These are phyloP conservation scores for Cercophora samala DNA, from an alignment of 495 filamentous ascomycete genomes.

Conservation along the genomic window DNA sequence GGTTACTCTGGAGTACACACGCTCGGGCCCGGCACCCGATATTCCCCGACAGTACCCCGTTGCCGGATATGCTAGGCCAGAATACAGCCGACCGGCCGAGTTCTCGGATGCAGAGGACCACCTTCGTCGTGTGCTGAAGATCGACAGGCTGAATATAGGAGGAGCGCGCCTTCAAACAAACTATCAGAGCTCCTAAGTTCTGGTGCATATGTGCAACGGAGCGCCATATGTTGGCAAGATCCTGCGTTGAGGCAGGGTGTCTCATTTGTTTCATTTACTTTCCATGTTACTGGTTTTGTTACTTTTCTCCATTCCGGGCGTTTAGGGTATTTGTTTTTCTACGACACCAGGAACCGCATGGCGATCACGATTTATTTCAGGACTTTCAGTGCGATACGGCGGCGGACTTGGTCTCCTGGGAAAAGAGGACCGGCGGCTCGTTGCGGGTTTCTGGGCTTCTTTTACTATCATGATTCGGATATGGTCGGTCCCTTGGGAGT, in stretches of 20 bases:
- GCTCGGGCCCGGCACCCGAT: background rate
- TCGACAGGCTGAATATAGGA: constrained; percentile 30
- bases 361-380: background rate
- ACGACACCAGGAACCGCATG: background rate
- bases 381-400: background rate
- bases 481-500: background rate
- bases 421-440: background rate
- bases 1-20: constrained; percentile 1
- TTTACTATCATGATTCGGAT: background rate
- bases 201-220: background rate
- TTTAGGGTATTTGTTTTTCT: background rate
- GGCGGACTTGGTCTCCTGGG: background rate
- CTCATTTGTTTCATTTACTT: background rate
- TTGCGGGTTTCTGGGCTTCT: background rate
- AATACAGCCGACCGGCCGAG: constrained; percentile 30
- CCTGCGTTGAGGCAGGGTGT: background rate
- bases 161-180: constrained; percentile 16
- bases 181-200: constrained; percentile 27
- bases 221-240: background rate
- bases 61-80: background rate
- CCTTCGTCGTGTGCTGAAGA: constrained; percentile 49
- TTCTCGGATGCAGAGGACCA: constrained; percentile 47
- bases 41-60: background rate
- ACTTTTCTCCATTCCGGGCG: background rate
- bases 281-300: background rate